Evolutionary conservation across 305 asterid species (phyloP), one percentile per base, ranked within the genome.

Genomic region (Fraxinus baroniana): DNA sequence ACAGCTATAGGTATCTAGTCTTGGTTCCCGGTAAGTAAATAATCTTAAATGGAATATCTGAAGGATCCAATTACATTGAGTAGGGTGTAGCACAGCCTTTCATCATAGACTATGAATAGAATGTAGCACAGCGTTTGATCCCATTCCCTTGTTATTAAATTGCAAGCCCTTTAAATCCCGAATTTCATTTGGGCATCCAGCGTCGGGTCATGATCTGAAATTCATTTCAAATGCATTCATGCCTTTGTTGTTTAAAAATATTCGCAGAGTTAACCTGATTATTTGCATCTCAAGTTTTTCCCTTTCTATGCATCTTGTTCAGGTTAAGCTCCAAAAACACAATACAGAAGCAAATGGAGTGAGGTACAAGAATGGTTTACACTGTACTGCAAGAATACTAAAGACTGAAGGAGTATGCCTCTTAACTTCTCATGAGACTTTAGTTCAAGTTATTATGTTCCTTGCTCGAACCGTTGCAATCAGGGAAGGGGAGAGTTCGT

Each of bases 281-380:
- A 41, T 82, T 78, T 77, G 39, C 81, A 78, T 75, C 86, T 80
- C 57, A 33, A 35, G 60, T 20, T 22, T 77, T 39, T 37, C 26
- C 28, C 83, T 80, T 49, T 20, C 57, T 74, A 81, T 81, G 64
- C 77, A 41, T 85, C 82, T 73, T 81, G 74, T 57, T 86, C 93
- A 95, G 98, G 99, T 95, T 81, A 94, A 90, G 88, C 93, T 95
- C 79, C 98, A 95, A 87, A 95, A 90, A 82, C 94, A 94, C 89
- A 94, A 95, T 79, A 90, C 98, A 35, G 94, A 86, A 89, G 93
- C 94, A 72, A 64, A 79, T 71, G 98, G 98, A 84, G 46, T 86
- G 49, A 94, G 88, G 86, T 93, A 95, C 92, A 90, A 86, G 89
- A 90, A 88, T 83, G 93, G 93, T 79, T 85, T 92, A 91, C 94